Evolutionary conservation across 495 filamentous ascomycete genomes (phyloP).

Genomic region (Cenococcum geophilum): DNA sequence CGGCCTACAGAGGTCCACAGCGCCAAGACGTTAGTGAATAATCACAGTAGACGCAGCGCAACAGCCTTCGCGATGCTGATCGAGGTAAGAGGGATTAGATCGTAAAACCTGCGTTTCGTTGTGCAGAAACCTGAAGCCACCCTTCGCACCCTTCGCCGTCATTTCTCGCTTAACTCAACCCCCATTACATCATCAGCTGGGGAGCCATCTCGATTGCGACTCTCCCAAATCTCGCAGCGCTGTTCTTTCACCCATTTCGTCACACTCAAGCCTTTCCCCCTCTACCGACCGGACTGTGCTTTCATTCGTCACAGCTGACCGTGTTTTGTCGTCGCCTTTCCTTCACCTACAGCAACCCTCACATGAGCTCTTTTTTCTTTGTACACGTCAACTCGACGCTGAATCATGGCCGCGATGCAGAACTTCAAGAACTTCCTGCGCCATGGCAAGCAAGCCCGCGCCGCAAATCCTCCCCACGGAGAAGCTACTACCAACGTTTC

Average conservation of each 20-base stretch:
- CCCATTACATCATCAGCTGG: too few relatives aligned
- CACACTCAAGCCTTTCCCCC: neutral
- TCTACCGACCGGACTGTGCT: neutral
- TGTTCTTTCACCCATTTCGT: slow-evolving; percentile 1
- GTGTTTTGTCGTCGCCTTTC: neutral
- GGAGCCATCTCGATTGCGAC: neutral
- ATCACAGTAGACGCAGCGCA: too few relatives aligned
- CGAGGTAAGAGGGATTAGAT: too few relatives aligned
- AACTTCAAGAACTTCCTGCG: slow-evolving; percentile 97
- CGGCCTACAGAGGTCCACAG: too few relatives aligned
- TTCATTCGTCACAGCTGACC: neutral
- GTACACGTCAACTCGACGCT: slow-evolving; percentile 5
- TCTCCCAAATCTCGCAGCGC: neutral
- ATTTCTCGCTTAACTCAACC: too few relatives aligned
- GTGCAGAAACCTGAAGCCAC: too few relatives aligned
- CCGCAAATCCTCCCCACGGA: slow-evolving; percentile 53
- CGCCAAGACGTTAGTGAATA: too few relatives aligned
- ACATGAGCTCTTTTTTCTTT: neutral
- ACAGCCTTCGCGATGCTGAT: too few relatives aligned
- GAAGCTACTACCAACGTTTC: slow-evolving; percentile 65
- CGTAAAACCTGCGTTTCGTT: too few relatives aligned
- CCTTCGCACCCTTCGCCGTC: too few relatives aligned
- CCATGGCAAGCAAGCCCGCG: slow-evolving; percentile 92
- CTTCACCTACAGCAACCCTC: neutral
- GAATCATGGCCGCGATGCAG: slow-evolving; percentile 57